Percentiles rank a stretch among this genome's conserved stretches.
phyloP scores from a whole-genome alignment of 1,139 yeast species.

The Meyerozyma elateridarum region DNA sequence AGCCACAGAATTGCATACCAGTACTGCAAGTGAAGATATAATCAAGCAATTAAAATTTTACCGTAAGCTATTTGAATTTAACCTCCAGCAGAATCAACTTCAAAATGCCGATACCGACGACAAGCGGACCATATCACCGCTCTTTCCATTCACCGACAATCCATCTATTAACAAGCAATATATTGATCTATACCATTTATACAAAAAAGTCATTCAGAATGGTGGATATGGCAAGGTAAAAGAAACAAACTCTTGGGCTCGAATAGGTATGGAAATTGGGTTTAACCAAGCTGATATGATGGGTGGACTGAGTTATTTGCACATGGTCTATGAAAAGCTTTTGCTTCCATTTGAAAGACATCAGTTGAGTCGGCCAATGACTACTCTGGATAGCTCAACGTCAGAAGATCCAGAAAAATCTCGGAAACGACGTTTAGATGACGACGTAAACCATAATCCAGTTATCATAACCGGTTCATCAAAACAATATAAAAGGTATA shows the following conservation, averaged over 20 bases:
- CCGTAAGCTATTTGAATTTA: constrained; percentile 25
- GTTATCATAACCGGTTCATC: constrained; percentile 45
- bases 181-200: constrained; percentile 49
- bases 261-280: constrained; percentile 71
- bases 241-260: constrained; percentile 55
- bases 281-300: constrained; percentile 57
- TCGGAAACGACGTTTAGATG: constrained; percentile 6
- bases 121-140: constrained; percentile 27
- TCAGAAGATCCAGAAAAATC: constrained; percentile 11
- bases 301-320: constrained; percentile 66
- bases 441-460: not conserved
- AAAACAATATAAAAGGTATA: constrained; percentile 38
- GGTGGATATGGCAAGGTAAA: constrained; percentile 60
- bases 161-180: constrained; percentile 40
- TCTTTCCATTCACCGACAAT: constrained; percentile 46
- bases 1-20: constrained; percentile 36
- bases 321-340: constrained; percentile 47
- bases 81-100: constrained; percentile 9
- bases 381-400: constrained; percentile 2
- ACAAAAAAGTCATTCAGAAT: constrained; percentile 46
- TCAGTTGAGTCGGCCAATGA: constrained; percentile 11
- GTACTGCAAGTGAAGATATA: constrained; percentile 27
- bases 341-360: constrained; percentile 29
- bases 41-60: constrained; percentile 27
- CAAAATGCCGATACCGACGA: constrained; percentile 10